These are phyloP conservation scores for Neurospora crassa DNA, from an alignment of 2,329 filamentous ascomycete genomes.

Conservation along the genomic window DNA sequence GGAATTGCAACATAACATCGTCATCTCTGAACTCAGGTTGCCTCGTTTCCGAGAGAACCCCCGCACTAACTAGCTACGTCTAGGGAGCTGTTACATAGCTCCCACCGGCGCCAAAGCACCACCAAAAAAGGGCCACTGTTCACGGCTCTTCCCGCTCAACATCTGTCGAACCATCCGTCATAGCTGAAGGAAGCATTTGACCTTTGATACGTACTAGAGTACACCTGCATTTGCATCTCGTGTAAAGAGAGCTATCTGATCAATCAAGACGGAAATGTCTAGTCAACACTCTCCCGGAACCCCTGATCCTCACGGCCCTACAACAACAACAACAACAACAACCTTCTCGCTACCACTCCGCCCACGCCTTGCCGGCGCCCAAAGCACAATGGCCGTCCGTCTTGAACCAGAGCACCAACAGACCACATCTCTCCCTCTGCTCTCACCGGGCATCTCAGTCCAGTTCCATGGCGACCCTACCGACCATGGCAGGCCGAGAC, in stretches of 20 bases:
- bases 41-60: neutral
- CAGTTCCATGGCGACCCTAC: constrained; percentile 23
- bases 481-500: constrained; percentile 20
- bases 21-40: neutral
- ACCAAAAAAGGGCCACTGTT: neutral
- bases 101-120: neutral
- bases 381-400: constrained; percentile 4
- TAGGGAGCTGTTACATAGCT: no score
- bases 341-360: constrained; percentile 9
- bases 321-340: constrained; percentile 2
- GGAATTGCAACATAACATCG: neutral
- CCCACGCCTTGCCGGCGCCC: constrained; percentile 4
- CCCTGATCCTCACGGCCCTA: constrained; percentile 1
- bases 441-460: constrained; percentile 30
- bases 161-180: neutral
- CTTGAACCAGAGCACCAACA: neutral
- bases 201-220: neutral
- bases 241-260: neutral
- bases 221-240: neutral
- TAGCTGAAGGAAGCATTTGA: neutral
- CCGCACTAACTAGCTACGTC: neutral
- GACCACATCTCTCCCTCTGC: constrained; percentile 16
- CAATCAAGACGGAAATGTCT: neutral
- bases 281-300: neutral
- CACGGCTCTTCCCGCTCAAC: neutral